These are phyloP conservation scores for Aspergillus saccharolyticus DNA, from an alignment of 495 filamentous ascomycete species.

Conservation along the genomic window DNA sequence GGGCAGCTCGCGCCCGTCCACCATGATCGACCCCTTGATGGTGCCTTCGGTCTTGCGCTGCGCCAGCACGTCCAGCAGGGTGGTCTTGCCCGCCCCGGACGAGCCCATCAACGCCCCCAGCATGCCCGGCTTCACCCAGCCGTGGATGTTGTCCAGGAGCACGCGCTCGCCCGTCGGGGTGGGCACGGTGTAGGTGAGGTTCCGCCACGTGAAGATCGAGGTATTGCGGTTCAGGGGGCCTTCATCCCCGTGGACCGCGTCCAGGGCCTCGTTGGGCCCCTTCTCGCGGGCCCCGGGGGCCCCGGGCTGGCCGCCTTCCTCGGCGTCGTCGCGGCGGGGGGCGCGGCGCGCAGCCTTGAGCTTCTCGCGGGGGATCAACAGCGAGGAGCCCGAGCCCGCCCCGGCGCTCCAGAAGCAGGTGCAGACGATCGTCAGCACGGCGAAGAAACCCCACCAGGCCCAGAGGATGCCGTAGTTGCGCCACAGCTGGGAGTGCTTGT, in stretches of 20 bases:
- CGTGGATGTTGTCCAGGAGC: conserved; percentile 73
- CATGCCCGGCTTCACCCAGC: conserved; percentile 85
- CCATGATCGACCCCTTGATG: conserved; percentile 79
- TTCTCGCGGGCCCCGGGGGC: conserved; percentile 9
- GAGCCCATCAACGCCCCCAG: conserved; percentile 66
- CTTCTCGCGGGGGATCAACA: conserved; percentile 40
- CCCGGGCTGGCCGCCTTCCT: conserved; percentile 30
- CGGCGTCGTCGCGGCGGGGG: conserved; percentile 20
- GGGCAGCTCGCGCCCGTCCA: conserved; percentile 72
- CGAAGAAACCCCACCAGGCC: conserved; percentile 42
- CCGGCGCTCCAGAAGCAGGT: conserved; percentile 34
- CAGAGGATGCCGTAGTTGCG: conserved; percentile 44
- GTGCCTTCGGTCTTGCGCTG: conserved; percentile 81
- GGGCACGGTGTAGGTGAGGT: conserved; percentile 51
- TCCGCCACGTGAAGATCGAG: conserved; percentile 56
- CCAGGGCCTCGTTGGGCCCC: background rate
- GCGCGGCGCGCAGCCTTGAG: conserved; percentile 17
- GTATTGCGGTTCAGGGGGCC: conserved; percentile 42
- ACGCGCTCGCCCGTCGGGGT: conserved; percentile 34
- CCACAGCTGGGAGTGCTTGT: conserved; percentile 43
- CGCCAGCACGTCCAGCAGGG: conserved; percentile 46
- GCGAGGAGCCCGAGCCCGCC: conserved; percentile 25
- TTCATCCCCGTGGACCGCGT: conserved; percentile 12
- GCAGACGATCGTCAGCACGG: conserved; percentile 31
- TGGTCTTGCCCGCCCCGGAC: conserved; percentile 61